phyloP scores from a whole-genome alignment of 352 stramenopile species.

The Phytophthora nicotianae region DNA sequence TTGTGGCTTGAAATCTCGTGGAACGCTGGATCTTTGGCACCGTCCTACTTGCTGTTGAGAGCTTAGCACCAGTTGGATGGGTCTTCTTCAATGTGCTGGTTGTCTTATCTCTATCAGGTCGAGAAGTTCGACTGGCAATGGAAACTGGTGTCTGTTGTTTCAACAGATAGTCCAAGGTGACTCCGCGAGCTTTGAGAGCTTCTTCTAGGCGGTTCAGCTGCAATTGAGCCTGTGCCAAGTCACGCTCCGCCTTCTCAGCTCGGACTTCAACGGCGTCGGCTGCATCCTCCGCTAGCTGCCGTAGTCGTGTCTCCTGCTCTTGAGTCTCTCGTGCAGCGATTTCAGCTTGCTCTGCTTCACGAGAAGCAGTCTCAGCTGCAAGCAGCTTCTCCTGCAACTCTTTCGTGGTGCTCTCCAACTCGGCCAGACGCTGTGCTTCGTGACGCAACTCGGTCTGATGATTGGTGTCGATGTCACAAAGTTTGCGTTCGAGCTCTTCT shows the following conservation, averaged over 20 bases:
- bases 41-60: slow-evolving; percentile 1
- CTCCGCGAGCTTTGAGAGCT: slow-evolving; percentile 60
- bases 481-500: slow-evolving; percentile 31
- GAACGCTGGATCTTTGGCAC: background rate
- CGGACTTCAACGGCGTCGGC: slow-evolving; percentile 50
- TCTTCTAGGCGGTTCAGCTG: slow-evolving; percentile 50
- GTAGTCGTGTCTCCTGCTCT: slow-evolving; percentile 38
- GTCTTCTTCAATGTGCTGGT: slow-evolving; percentile 9
- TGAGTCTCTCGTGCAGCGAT: slow-evolving; percentile 43
- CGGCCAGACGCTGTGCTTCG: slow-evolving; percentile 27
- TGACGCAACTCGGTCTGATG: slow-evolving; percentile 28
- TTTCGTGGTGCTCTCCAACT: slow-evolving; percentile 35
- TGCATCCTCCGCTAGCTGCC: slow-evolving; percentile 51
- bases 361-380: slow-evolving; percentile 29
- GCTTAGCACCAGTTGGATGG: background rate
- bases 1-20: slow-evolving; percentile 1
- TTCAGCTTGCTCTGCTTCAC: slow-evolving; percentile 36
- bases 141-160: slow-evolving; percentile 37
- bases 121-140: background rate
- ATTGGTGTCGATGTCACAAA: slow-evolving; percentile 24
- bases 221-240: slow-evolving; percentile 33
- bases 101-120: background rate
- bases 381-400: slow-evolving; percentile 43
- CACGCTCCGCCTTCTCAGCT: slow-evolving; percentile 39
- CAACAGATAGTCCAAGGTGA: slow-evolving; percentile 70